Percentiles rank a stretch among this genome's conserved stretches.
These are phyloP conservation scores for Parmelia sp. DNA, from an alignment of 495 filamentous ascomycete species.

Conservation along the genomic window DNA sequence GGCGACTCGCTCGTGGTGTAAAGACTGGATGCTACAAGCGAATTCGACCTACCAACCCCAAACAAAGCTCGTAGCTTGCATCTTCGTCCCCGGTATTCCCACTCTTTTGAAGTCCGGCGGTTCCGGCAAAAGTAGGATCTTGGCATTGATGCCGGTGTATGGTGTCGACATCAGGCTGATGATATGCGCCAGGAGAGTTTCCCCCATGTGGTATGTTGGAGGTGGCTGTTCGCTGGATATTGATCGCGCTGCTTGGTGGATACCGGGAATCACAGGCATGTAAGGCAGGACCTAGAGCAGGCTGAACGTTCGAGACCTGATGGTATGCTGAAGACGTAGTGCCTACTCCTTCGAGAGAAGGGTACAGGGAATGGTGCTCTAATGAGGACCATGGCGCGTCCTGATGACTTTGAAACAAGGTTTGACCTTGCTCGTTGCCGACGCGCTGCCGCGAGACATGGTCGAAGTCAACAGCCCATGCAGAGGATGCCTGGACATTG, in stretches of 20 bases:
- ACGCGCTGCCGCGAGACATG: neutral
- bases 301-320: neutral
- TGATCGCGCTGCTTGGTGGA: too few relatives aligned
- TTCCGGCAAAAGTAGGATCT: neutral
- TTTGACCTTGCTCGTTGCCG: neutral
- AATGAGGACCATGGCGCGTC: neutral
- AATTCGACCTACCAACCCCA: conserved; percentile 7
- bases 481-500: neutral
- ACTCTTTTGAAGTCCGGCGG: neutral
- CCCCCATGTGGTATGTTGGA: neutral
- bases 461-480: neutral
- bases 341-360: neutral
- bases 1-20: neutral
- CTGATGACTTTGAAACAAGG: neutral
- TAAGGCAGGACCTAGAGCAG: neutral
- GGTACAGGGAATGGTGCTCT: neutral
- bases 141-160: neutral
- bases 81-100: neutral
- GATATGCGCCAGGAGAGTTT: neutral
- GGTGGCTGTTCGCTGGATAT: too few relatives aligned
- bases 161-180: neutral
- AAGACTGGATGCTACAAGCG: neutral
- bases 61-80: conserved; percentile 5
- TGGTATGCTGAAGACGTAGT: neutral
- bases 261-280: neutral